Evolutionary conservation across 2,329 filamentous ascomycete species (phyloP).

Genomic region (Gnomoniopsis smithogilvyi): DNA sequence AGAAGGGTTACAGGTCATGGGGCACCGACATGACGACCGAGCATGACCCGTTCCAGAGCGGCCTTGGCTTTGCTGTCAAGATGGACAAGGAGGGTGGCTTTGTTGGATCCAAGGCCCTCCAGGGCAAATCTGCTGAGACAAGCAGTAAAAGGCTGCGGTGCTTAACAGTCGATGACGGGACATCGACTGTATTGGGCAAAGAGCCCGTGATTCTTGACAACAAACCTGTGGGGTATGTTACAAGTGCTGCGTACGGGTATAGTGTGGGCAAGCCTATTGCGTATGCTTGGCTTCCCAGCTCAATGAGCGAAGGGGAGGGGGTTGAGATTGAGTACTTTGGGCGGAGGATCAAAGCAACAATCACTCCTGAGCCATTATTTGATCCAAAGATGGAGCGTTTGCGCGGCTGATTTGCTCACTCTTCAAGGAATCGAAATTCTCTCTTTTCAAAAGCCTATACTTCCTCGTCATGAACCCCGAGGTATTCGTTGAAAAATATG

Average conservation of each 20-base stretch:
- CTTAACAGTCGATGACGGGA: conserved; percentile 53
- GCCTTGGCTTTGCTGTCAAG: conserved; percentile 48
- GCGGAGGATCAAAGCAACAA: conserved; percentile 48
- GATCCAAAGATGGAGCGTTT: conserved; percentile 25
- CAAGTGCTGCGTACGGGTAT: conserved; percentile 59
- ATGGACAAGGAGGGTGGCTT: conserved; percentile 41
- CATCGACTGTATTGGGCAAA: conserved; percentile 57
- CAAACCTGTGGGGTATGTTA: conserved; percentile 52
- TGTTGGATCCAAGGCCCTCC: conserved; percentile 48
- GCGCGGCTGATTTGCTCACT: neutral
- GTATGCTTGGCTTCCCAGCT: conserved; percentile 53
- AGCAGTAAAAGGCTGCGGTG: conserved; percentile 39
- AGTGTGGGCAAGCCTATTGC: conserved; percentile 56
- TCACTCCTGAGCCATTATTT: conserved; percentile 47
- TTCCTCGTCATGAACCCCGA: too few species aligned
- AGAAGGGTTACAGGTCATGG: conserved; percentile 56
- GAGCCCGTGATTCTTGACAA: conserved; percentile 55
- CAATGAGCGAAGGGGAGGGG: conserved; percentile 40
- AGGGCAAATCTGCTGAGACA: conserved; percentile 35
- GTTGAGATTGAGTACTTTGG: conserved; percentile 65
- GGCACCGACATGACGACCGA: conserved; percentile 59
- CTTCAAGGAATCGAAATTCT: too few species aligned
- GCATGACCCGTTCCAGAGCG: conserved; percentile 58
- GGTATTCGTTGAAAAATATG: too few species aligned
- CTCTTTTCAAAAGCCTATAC: too few species aligned